Percentiles rank a stretch among this genome's conserved stretches.
Conservation (phyloP, 202 grass and related monocot genomes). For the Bolboschoenoplectus hybrid region DNA sequence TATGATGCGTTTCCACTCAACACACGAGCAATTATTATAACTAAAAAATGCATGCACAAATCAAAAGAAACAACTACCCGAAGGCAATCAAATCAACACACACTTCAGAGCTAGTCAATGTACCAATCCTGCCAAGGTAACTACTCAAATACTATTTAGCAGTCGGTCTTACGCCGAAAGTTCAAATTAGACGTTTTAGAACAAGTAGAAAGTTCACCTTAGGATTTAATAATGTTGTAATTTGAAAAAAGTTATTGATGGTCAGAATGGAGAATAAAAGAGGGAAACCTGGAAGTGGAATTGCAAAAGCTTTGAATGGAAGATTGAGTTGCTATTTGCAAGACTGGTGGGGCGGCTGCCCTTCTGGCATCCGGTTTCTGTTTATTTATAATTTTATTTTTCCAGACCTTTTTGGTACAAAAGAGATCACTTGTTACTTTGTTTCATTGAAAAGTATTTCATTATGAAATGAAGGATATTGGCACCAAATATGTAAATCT, state of each 20-base stretch:
- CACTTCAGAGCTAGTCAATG: not conserved
- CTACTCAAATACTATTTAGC: not conserved
- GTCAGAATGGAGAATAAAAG: not conserved
- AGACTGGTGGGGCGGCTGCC: constrained; percentile 57
- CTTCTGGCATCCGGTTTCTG: constrained; percentile 60
- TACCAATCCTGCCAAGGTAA: not conserved
- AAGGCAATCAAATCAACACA: not conserved
- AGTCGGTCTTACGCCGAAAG: not conserved
- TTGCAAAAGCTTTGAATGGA: constrained; percentile 80
- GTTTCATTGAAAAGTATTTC: constrained; percentile 28
- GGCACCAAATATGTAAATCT: constrained; percentile 57
- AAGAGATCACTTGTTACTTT: not conserved
- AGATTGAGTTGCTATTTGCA: constrained; percentile 68
- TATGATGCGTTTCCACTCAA: not conserved
- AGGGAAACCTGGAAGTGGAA: constrained; percentile 40
- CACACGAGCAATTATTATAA: not conserved
- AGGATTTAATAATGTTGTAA: too few relatives aligned
- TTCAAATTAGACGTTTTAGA: not conserved
- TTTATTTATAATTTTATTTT: not conserved
- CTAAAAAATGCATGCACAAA: not conserved
- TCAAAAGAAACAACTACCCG: not conserved
- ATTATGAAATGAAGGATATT: constrained; percentile 60
- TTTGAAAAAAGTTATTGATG: not conserved
- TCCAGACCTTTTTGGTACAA: not conserved
- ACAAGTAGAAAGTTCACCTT: not conserved